Evolutionary conservation across 352 stramenopile species (phyloP).

Genomic region (Phytopythium delawarense): DNA sequence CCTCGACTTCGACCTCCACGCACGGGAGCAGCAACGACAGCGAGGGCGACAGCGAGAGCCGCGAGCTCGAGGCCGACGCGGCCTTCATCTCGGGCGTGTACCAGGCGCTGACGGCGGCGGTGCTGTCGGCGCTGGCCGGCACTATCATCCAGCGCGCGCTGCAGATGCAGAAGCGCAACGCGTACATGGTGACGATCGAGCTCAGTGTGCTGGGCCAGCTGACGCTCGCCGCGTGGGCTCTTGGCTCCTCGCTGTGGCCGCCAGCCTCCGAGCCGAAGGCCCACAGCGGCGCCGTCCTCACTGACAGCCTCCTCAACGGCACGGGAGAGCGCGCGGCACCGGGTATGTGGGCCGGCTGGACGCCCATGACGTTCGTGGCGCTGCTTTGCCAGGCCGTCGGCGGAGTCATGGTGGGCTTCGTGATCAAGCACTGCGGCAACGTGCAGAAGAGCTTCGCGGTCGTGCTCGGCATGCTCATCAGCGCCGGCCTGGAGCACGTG

Average conservation of each 20-base stretch:
- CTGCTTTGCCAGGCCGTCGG: conserved; percentile 67
- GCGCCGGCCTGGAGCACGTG: conserved; percentile 57
- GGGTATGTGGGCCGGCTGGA: conserved; percentile 72
- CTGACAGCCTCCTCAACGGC: not conserved
- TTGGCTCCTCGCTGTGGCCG: conserved; percentile 14
- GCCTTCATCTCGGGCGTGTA: conserved; percentile 67
- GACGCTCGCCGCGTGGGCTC: conserved; percentile 48
- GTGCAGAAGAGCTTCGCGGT: conserved; percentile 84
- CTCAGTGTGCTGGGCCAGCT: conserved; percentile 66
- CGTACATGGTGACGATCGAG: conserved; percentile 82
- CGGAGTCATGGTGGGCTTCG: conserved; percentile 72
- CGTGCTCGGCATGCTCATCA: conserved; percentile 78
- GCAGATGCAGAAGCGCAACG: conserved; percentile 62
- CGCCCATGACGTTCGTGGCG: conserved; percentile 49
- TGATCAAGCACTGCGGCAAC: conserved; percentile 85
- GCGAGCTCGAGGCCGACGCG: conserved; percentile 20
- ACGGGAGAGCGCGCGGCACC: not conserved
- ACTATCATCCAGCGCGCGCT: conserved; percentile 77
- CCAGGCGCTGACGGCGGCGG: conserved; percentile 61
- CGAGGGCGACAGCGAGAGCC: not conserved
- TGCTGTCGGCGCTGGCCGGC: conserved; percentile 67
- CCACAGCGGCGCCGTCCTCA: not conserved
- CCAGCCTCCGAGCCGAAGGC: not conserved
- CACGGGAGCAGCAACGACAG: not conserved
- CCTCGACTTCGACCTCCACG: not conserved